A percentile compares a stretch with the other conserved stretches of the same genome.
These are phyloP conservation scores for Diaporthe sp. DNA, from an alignment of 2,329 filamentous ascomycete species.

Conservation along the genomic window DNA sequence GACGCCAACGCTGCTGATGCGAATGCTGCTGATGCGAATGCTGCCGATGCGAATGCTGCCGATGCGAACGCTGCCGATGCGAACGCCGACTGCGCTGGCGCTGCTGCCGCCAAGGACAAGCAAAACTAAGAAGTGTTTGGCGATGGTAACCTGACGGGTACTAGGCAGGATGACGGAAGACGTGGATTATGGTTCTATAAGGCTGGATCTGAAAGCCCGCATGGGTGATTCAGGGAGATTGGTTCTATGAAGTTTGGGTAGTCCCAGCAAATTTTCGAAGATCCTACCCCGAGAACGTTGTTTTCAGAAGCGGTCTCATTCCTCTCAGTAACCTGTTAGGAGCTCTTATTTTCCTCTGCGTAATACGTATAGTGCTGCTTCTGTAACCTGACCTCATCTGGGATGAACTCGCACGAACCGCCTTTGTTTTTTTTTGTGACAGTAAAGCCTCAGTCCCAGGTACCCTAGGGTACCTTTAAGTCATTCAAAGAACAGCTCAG, in stretches of 20 bases:
- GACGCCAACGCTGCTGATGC: background rate
- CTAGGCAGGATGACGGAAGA: background rate
- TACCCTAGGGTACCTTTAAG: too few relatives aligned
- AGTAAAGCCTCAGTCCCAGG: too few relatives aligned
- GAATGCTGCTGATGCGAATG: background rate
- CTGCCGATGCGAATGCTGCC: background rate
- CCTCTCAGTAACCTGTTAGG: background rate
- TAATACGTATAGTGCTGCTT: background rate
- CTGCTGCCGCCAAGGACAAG: background rate
- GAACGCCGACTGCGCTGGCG: background rate
- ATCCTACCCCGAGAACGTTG: background rate
- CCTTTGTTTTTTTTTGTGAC: too few relatives aligned
- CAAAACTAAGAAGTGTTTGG: background rate
- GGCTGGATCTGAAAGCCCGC: background rate
- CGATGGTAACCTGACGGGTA: rapidly evolving
- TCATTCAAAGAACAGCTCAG: too few relatives aligned
- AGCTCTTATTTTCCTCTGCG: background rate
- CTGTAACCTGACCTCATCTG: background rate
- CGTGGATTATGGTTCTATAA: background rate
- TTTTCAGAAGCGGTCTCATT: background rate
- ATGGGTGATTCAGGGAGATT: background rate
- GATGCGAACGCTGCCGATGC: conserved; percentile 5
- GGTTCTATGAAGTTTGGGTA: background rate
- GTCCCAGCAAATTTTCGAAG: background rate
- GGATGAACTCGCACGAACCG: too few relatives aligned